A percentile compares a stretch with the other conserved stretches of the same genome.
Conservation (phyloP, 2,329 filamentous ascomycete species). For the Polychaeton citri region DNA sequence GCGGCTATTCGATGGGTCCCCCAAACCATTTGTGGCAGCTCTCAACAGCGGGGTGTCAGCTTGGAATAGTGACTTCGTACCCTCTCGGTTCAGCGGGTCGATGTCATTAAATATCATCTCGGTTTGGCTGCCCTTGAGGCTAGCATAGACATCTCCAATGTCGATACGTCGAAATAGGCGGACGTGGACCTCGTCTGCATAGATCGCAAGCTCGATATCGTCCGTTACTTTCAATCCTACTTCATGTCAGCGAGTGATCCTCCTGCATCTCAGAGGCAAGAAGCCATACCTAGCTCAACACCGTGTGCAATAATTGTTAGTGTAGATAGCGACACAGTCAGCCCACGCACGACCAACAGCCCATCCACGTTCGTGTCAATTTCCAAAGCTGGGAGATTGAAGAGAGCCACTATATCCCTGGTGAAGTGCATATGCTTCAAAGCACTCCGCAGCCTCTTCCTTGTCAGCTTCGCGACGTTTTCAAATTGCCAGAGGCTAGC, state of each 20-base stretch:
- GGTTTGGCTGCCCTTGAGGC: constrained; percentile 38
- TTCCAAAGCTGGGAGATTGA: constrained; percentile 38
- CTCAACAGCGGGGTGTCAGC: constrained; percentile 33
- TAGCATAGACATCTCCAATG: constrained; percentile 41
- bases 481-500: constrained; percentile 36
- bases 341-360: constrained; percentile 38
- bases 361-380: constrained; percentile 42
- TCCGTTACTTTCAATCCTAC: constrained; percentile 33
- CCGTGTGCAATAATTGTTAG: constrained; percentile 39
- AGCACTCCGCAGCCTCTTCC: constrained; percentile 22
- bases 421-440: constrained; percentile 36
- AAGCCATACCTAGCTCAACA: constrained; percentile 33
- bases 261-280: background rate
- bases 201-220: constrained; percentile 41
- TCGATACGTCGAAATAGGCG: constrained; percentile 36
- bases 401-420: constrained; percentile 37
- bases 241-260: background rate
- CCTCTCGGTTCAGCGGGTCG: constrained; percentile 23
- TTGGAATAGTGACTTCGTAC: constrained; percentile 27
- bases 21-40: constrained; percentile 26
- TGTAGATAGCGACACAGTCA: constrained; percentile 38
- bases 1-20: constrained; percentile 8
- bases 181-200: constrained; percentile 36
- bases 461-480: constrained; percentile 21
- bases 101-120: constrained; percentile 37